Percentiles rank a stretch among this genome's conserved stretches.
Conservation (phyloP, 169 alveolate species). For the Cryptosporidium tyzzeri region DNA sequence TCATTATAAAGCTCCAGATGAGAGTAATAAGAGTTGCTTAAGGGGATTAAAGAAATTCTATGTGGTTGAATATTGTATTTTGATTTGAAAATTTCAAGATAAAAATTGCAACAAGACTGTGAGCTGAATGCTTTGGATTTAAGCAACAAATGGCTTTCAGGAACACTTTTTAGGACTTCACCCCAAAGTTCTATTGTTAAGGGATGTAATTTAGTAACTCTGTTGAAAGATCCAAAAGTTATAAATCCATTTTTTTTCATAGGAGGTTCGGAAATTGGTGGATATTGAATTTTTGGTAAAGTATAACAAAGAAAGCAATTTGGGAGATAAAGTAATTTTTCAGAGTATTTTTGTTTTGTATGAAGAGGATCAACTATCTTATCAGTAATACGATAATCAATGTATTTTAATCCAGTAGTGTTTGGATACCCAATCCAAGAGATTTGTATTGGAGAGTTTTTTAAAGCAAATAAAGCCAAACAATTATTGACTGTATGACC, state of each 20-base stretch:
- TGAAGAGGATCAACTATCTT: slow-evolving; percentile 79
- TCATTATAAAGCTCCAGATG: slow-evolving; percentile 37
- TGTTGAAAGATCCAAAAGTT: slow-evolving; percentile 87
- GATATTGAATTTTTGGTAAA: slow-evolving; percentile 76
- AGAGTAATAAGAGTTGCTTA: slow-evolving; percentile 29
- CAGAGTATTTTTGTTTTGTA: slow-evolving; percentile 76
- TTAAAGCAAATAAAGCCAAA: slow-evolving; percentile 82
- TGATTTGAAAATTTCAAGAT: slow-evolving; percentile 15
- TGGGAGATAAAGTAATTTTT: slow-evolving; percentile 82
- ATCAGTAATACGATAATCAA: slow-evolving; percentile 86
- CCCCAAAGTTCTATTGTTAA: slow-evolving; percentile 80
- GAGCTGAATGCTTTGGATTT: slow-evolving; percentile 79
- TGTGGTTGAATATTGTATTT: slow-evolving; percentile 12
- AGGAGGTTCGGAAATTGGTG: slow-evolving; percentile 77
- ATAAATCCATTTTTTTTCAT: slow-evolving; percentile 78
- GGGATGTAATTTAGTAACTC: slow-evolving; percentile 84
- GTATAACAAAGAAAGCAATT: slow-evolving; percentile 83
- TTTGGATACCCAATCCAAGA: slow-evolving; percentile 88
- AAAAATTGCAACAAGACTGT: slow-evolving; percentile 16
- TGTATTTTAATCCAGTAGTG: slow-evolving; percentile 83
- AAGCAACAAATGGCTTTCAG: slow-evolving; percentile 79
- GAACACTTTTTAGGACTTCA: slow-evolving; percentile 79
- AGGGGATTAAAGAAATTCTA: slow-evolving; percentile 29
- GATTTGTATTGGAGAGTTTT: slow-evolving; percentile 82
- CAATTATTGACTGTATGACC: slow-evolving; percentile 88